These are phyloP conservation scores for Coccinonectria pachysandricola DNA, from an alignment of 2,329 filamentous ascomycete species.

Conservation along the genomic window DNA sequence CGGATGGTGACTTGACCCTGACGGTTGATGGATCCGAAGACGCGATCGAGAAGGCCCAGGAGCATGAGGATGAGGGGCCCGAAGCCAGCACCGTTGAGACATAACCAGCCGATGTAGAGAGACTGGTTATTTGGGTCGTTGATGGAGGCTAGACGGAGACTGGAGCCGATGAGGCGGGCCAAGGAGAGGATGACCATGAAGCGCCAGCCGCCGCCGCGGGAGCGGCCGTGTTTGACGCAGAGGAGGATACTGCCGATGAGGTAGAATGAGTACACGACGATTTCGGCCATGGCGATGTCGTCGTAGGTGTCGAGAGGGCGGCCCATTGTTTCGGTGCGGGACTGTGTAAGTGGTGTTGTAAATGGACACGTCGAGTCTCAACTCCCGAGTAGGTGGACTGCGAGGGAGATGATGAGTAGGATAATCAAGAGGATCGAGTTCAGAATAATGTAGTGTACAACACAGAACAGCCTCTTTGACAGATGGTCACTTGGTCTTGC, in stretches of 20 bases:
- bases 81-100: slow-evolving; percentile 24
- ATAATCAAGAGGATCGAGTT: too few relatives aligned
- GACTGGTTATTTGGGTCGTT: slow-evolving; percentile 38
- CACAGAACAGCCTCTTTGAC: too few relatives aligned
- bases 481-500: too few relatives aligned
- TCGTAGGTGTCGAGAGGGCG: slow-evolving; percentile 20
- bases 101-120: slow-evolving; percentile 25
- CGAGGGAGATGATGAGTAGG: too few relatives aligned
- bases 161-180: slow-evolving; percentile 45
- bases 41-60: slow-evolving; percentile 21
- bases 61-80: slow-evolving; percentile 37
- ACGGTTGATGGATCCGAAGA: slow-evolving; percentile 38
- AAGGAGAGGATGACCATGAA: slow-evolving; percentile 49
- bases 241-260: slow-evolving; percentile 25
- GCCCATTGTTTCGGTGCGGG: slow-evolving; percentile 7
- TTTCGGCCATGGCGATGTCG: slow-evolving; percentile 22
- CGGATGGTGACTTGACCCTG: slow-evolving; percentile 19
- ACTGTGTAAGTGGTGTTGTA: not conserved
- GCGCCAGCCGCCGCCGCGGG: slow-evolving; percentile 50
- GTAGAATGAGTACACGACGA: slow-evolving; percentile 20
- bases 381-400: too few relatives aligned
- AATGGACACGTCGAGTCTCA: too few relatives aligned
- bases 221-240: slow-evolving; percentile 39
- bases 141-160: slow-evolving; percentile 31
- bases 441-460: too few relatives aligned